Evolutionary conservation across 352 stramenopile species (phyloP).

Genomic region (Albugo candida): DNA sequence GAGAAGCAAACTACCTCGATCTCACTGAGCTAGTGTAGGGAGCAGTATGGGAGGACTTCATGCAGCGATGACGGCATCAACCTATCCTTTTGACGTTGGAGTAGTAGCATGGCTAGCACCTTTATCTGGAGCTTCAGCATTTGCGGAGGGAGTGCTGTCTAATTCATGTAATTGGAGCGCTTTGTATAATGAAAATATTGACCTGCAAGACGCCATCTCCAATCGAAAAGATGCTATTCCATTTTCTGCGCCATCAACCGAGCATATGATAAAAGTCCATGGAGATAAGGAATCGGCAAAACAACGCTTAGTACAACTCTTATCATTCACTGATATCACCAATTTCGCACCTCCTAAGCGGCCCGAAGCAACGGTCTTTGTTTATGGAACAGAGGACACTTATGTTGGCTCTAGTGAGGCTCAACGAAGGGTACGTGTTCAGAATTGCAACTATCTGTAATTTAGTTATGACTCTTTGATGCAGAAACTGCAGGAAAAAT

Average conservation of each 20-base stretch:
- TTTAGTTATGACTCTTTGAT: background rate
- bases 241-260: background rate
- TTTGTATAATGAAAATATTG: slow-evolving; percentile 43
- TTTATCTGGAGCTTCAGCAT: slow-evolving; percentile 44
- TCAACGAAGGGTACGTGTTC: slow-evolving; percentile 27
- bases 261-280: background rate
- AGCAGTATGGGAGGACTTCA: slow-evolving; percentile 65
- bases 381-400: slow-evolving; percentile 54
- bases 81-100: slow-evolving; percentile 45
- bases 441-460: too few relatives aligned
- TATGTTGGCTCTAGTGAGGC: slow-evolving; percentile 43
- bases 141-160: slow-evolving; percentile 50
- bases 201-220: slow-evolving; percentile 13
- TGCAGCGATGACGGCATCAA: slow-evolving; percentile 50
- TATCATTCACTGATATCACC: slow-evolving; percentile 69
- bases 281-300: slow-evolving; percentile 11
- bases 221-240: slow-evolving; percentile 41
- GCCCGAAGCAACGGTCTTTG: slow-evolving; percentile 50
- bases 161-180: slow-evolving; percentile 59
- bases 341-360: slow-evolving; percentile 48
- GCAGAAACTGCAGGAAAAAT: slow-evolving; percentile 33
- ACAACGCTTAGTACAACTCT: slow-evolving; percentile 52
- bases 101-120: slow-evolving; percentile 49
- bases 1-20: background rate
- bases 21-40: slow-evolving; percentile 5